Evolutionary conservation across 2,329 filamentous ascomycete species (phyloP).

Genomic region (Curvularia hawaiiensis): DNA sequence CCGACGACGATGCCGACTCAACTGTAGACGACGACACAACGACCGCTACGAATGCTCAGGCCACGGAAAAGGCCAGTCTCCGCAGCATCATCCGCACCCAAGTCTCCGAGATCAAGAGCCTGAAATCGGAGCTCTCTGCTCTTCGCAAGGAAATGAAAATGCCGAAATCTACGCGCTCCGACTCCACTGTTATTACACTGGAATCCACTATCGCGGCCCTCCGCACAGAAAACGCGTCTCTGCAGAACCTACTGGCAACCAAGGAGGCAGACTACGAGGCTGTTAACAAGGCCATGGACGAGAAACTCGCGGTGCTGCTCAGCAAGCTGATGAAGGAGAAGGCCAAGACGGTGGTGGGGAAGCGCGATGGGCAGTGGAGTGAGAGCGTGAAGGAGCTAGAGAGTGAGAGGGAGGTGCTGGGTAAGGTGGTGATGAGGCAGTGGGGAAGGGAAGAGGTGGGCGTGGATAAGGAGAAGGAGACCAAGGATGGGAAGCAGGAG

Average conservation of each 20-base stretch:
- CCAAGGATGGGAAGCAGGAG: slow-evolving; percentile 33
- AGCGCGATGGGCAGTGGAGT: slow-evolving; percentile 44
- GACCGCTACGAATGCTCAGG: slow-evolving; percentile 22
- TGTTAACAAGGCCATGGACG: slow-evolving; percentile 42
- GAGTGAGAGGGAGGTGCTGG: slow-evolving; percentile 38
- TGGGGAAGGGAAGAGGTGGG: slow-evolving; percentile 46
- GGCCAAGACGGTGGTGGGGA: slow-evolving; percentile 35
- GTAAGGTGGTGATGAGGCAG: slow-evolving; percentile 41
- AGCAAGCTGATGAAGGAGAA: slow-evolving; percentile 41
- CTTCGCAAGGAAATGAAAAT: slow-evolving; percentile 24
- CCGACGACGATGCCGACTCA: slow-evolving; percentile 16
- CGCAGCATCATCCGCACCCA: slow-evolving; percentile 36
- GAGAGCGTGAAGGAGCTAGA: slow-evolving; percentile 30
- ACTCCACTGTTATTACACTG: slow-evolving; percentile 5
- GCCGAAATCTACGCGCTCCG: slow-evolving; percentile 25
- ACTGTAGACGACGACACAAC: slow-evolving; percentile 15
- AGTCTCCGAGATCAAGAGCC: slow-evolving; percentile 27
- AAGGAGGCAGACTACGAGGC: slow-evolving; percentile 35
- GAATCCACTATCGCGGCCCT: slow-evolving; percentile 18
- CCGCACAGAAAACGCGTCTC: slow-evolving; percentile 23
- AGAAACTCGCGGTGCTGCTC: slow-evolving; percentile 36
- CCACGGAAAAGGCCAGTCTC: slow-evolving; percentile 35
- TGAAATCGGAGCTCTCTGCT: slow-evolving; percentile 27
- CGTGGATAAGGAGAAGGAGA: slow-evolving; percentile 25
- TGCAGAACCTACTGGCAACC: slow-evolving; percentile 26